phyloP scores from a whole-genome alignment of 805 yeast genomes.

The Brettanomyces custersianus region DNA sequence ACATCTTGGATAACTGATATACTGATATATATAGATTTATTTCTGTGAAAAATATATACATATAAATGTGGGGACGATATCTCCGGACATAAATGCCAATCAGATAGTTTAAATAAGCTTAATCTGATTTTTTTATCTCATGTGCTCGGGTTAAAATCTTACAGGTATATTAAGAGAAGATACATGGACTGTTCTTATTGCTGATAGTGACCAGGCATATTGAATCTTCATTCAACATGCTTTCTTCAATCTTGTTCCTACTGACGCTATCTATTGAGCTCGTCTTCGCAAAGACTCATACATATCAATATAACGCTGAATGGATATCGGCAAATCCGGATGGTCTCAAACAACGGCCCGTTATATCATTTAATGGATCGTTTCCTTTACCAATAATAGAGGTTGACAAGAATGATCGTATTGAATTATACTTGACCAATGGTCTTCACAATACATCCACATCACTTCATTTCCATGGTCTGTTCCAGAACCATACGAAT shows the following conservation, averaged over 20 bases:
- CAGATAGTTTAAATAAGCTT: no score
- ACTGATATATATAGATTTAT: not conserved
- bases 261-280: not conserved
- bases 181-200: no score
- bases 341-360: conserved; percentile 43
- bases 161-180: no score
- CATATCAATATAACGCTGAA: conserved; percentile 45
- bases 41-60: no score
- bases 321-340: conserved; percentile 64
- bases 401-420: conserved; percentile 54
- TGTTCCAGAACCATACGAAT: conserved; percentile 52
- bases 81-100: no score
- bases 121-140: no score
- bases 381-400: conserved; percentile 73
- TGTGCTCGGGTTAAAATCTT: no score
- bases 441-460: conserved; percentile 43
- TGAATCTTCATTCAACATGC: no score
- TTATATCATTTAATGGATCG: conserved; percentile 58
- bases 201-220: no score
- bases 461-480: conserved; percentile 72
- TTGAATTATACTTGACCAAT: conserved; percentile 52
- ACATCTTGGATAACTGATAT: conserved; percentile 33
- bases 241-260: no score
- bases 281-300: conserved; percentile 33
- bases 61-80: no score